Evolutionary conservation across 345 rosid species (phyloP).

Genomic region (Eucalyptus polyanthemos): DNA sequence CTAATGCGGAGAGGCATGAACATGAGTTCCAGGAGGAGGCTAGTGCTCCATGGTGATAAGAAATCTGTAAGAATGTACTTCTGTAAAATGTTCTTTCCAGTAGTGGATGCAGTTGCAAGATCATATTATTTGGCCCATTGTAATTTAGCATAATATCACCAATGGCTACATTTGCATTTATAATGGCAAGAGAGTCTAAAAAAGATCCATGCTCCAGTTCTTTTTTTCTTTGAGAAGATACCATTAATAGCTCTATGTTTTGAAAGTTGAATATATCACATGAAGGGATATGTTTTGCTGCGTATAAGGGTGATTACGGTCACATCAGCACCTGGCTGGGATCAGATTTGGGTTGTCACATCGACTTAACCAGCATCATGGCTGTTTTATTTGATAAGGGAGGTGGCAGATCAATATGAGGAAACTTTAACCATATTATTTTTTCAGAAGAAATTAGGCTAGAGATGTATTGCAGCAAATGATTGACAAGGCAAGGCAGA

Average conservation of each 20-base stretch:
- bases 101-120: not conserved
- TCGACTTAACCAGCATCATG: not conserved
- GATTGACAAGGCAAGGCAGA: not conserved
- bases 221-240: not conserved
- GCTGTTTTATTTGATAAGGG: not conserved
- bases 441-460: not conserved
- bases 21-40: conserved; percentile 16
- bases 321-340: not conserved
- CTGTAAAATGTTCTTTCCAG: not conserved
- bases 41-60: conserved; percentile 24
- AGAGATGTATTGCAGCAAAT: not conserved
- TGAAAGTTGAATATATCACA: not conserved
- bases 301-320: not conserved
- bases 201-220: not conserved
- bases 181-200: not conserved
- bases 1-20: conserved; percentile 22
- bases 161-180: not conserved
- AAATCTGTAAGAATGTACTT: not conserved
- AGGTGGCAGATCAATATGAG: not conserved
- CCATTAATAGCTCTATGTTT: not conserved
- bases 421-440: not conserved
- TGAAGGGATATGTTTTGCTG: not conserved
- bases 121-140: not conserved
- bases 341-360: not conserved
- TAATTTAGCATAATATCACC: not conserved